These are phyloP conservation scores for Theileria sp. DNA, from an alignment of 169 alveolate species.

Conservation along the genomic window DNA sequence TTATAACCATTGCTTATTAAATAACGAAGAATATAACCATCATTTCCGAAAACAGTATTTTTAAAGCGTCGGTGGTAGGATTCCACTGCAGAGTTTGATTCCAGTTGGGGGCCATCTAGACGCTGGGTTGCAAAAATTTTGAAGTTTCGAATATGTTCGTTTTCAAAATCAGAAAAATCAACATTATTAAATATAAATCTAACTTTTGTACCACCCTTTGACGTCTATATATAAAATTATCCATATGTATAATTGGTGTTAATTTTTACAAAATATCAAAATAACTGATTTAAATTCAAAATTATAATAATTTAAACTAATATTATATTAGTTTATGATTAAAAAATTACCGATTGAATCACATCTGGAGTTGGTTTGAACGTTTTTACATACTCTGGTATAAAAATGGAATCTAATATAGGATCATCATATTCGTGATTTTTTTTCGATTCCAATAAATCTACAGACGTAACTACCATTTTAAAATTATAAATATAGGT, in stretches of 20 bases:
- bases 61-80: conserved; percentile 52
- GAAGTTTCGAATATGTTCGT: conserved; percentile 64
- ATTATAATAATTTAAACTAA: background rate
- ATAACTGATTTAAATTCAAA: background rate
- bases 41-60: conserved; percentile 64
- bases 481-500: conserved; percentile 3
- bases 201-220: conserved; percentile 62
- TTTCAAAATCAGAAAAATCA: conserved; percentile 67
- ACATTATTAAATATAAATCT: conserved; percentile 70
- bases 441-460: background rate
- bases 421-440: conserved; percentile 60
- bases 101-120: conserved; percentile 63
- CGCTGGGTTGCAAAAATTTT: conserved; percentile 62
- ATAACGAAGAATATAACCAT: conserved; percentile 70
- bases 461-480: conserved; percentile 16
- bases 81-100: conserved; percentile 20
- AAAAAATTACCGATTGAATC: conserved; percentile 41
- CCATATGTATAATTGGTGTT: background rate
- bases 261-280: background rate
- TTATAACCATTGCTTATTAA: conserved; percentile 69
- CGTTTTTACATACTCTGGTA: conserved; percentile 59
- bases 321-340: background rate
- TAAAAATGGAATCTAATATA: conserved; percentile 48
- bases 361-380: conserved; percentile 34
- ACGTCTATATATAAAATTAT: conserved; percentile 35